Conservation (phyloP, 2,329 filamentous ascomycete species). For the Colletotrichum filicis region DNA sequence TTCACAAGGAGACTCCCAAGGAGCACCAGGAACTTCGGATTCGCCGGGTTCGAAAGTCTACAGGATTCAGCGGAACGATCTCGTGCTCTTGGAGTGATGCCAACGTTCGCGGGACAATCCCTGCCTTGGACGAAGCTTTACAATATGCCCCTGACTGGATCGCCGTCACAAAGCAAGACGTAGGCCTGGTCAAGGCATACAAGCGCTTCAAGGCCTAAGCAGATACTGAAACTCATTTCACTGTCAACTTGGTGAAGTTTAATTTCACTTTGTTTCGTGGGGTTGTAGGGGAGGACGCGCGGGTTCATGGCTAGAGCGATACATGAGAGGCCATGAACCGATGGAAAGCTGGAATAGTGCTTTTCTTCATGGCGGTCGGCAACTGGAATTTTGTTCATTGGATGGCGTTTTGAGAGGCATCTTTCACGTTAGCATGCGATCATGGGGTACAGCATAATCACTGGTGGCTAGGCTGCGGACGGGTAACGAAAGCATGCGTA, state of each 20-base stretch:
- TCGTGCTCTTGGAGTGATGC: constrained; percentile 90
- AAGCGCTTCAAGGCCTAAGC: constrained; percentile 8
- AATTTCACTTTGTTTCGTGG: not conserved
- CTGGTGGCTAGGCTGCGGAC: not conserved
- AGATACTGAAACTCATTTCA: not conserved
- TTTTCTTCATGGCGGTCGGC: not conserved
- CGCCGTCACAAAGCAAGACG: constrained; percentile 71
- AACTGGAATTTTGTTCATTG: constrained; percentile 7
- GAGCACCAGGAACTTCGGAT: constrained; percentile 40
- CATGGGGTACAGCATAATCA: constrained; percentile 6
- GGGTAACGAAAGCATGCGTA: constrained; percentile 4
- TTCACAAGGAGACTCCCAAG: too few relatives aligned
- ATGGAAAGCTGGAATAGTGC: not conserved
- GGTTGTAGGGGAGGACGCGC: not conserved
- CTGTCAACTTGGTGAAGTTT: not conserved
- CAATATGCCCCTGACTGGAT: constrained; percentile 85
- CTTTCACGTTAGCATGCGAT: not conserved
- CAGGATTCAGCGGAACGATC: constrained; percentile 69
- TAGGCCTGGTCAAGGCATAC: constrained; percentile 23
- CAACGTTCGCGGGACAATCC: constrained; percentile 77
- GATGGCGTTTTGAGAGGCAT: constrained; percentile 22
- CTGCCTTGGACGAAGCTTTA: constrained; percentile 83
- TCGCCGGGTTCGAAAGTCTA: constrained; percentile 42
- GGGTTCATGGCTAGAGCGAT: not conserved
- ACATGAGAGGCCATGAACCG: not conserved